Evolutionary conservation across 2,329 filamentous ascomycete genomes (phyloP), one percentile per base, ranked within the genome.

Genomic region (Niveomyces coronatus): DNA sequence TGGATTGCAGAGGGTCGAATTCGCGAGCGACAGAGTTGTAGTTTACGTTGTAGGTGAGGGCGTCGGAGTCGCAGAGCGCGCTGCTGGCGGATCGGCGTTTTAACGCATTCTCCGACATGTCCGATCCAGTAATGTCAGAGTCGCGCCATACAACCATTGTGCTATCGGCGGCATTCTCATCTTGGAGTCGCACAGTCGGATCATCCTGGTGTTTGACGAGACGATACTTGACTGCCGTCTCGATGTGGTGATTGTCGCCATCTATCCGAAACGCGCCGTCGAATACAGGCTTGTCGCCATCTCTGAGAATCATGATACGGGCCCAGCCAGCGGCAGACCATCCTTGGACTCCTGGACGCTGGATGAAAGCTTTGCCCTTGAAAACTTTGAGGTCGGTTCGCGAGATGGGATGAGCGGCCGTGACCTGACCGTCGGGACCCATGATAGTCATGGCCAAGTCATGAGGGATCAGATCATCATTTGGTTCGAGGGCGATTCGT

Each of bases 61-160:
- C 60, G 58, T 96, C 86, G 4, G 86, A 78, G 17, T 69, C 67
- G 57, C 91, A 98, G 5, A 70, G 44, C 13, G 58, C 58, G 20
- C 58, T 53, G 28, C 54, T 50, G 8, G 62, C 42, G 38, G 65
- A 67, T 44, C 35, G 31, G 8, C 84, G 74, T 61, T 77, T 83
- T 49, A 91, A 59, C 45, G 89, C 81, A 16, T 65, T 61, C 39
- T 73, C 71, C 26, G 62, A 58, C 14, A 56, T 50, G 13, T 31
- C 41, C 19, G 39, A 43, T n/a, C 49, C 45, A 22, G 64, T 57
- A 52, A 95, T 76, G 57, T 98, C 91, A 19, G 87, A 94, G 54
- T 96, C 88, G 47, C 88, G 76, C 71, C 85, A 96, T 1, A 95
- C 72, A 24, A 95, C 70, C 88, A 98, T 91, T 53, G 76, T 82